Percentiles rank a stretch among this genome's conserved stretches.
Evolutionary conservation across 129 eudicot species (phyloP).

Genomic region (Saussurea involucrata): DNA sequence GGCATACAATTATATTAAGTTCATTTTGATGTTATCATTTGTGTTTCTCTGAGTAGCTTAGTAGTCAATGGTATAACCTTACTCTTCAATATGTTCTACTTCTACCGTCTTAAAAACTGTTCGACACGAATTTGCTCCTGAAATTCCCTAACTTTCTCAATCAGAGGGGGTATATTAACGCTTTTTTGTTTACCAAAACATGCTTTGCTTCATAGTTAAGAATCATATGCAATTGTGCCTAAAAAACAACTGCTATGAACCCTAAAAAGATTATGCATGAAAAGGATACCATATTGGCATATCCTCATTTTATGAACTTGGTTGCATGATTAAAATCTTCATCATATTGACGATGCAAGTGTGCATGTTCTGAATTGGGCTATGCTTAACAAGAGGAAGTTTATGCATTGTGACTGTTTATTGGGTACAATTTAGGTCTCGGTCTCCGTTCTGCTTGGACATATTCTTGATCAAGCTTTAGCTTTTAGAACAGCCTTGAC

Average conservation of each 20-base stretch:
- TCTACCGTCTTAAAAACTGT: background rate
- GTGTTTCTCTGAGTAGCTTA: background rate
- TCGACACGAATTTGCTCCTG: background rate
- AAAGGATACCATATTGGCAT: background rate
- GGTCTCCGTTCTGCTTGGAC: background rate
- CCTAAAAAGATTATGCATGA: background rate
- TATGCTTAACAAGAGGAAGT: background rate
- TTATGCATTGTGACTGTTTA: background rate
- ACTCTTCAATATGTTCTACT: background rate
- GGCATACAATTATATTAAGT: background rate
- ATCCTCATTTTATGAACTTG: background rate
- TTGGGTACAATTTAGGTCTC: background rate
- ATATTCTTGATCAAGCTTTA: background rate
- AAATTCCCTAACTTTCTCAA: background rate
- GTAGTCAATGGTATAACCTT: constrained; percentile 5
- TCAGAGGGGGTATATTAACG: background rate
- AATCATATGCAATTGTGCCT: background rate
- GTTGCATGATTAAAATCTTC: background rate
- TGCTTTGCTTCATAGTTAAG: background rate
- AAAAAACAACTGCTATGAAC: background rate
- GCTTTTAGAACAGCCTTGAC: background rate
- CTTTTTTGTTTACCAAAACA: background rate
- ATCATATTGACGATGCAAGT: background rate
- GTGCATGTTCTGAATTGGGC: background rate
- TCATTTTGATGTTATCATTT: background rate